These are phyloP conservation scores for Aspergillus japonicus DNA, from an alignment of 2,329 filamentous ascomycete species.

Conservation along the genomic window DNA sequence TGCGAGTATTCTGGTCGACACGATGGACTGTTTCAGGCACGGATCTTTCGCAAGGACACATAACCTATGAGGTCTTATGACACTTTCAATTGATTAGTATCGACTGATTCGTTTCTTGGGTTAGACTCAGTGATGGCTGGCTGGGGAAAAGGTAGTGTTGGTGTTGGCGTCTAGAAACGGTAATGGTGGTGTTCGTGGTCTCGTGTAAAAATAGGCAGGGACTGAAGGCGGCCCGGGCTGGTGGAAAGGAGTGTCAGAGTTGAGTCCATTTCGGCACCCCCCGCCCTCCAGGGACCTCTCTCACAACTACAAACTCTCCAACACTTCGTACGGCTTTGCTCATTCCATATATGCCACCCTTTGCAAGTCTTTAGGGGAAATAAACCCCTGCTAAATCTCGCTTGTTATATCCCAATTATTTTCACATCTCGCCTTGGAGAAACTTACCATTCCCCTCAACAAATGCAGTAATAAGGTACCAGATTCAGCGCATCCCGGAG, in stretches of 20 bases:
- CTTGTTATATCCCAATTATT: neutral
- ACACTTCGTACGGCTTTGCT: neutral
- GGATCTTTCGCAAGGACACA: neutral
- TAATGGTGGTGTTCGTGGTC: too few relatives aligned
- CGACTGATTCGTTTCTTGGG: neutral
- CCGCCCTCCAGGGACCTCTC: too few relatives aligned
- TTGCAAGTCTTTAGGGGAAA: neutral
- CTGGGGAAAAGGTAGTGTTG: neutral
- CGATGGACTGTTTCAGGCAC: neutral
- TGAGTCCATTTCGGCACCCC: too few relatives aligned
- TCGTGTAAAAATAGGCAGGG: too few relatives aligned
- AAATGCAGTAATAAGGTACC: neutral
- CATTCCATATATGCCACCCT: neutral
- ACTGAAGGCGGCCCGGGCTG: neutral
- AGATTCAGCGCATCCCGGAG: neutral
- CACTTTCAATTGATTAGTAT: neutral
- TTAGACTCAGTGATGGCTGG: neutral
- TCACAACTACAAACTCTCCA: neutral
- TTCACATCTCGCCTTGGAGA: neutral
- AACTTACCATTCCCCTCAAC: too few relatives aligned
- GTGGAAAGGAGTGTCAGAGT: neutral
- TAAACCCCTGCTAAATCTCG: neutral
- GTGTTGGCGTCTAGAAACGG: neutral
- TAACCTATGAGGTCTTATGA: neutral
- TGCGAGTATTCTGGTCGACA: neutral